Evolutionary conservation across 2,329 filamentous ascomycete species (phyloP).

Genomic region (Amauroascus verrucosus): DNA sequence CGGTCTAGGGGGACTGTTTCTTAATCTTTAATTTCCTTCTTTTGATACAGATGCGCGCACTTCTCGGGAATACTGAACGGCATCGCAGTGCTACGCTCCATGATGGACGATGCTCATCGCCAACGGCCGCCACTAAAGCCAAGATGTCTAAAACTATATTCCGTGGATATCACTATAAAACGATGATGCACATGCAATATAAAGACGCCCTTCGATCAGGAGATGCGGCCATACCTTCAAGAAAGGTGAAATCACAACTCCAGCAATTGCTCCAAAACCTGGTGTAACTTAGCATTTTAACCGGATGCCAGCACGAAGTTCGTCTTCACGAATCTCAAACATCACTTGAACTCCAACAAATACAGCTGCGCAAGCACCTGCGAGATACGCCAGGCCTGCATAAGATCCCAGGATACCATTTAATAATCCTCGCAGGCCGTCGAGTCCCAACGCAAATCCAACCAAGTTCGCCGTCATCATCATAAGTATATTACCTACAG

Average conservation of each 20-base stretch:
- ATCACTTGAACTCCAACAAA: conserved; percentile 87
- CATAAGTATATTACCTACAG: conserved; percentile 76
- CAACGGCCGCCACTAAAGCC: neutral
- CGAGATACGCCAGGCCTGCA: conserved; percentile 65
- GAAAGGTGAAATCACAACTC: neutral
- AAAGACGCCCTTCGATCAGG: neutral
- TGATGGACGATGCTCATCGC: neutral
- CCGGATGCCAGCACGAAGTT: conserved; percentile 69
- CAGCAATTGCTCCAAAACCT: neutral
- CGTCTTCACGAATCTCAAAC: conserved; percentile 86
- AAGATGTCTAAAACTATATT: neutral
- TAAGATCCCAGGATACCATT: conserved; percentile 65
- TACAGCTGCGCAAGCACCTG: conserved; percentile 58
- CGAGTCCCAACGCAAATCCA: conserved; percentile 84
- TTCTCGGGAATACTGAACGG: no score
- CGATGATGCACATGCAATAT: neutral
- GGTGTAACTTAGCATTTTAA: conserved; percentile 58
- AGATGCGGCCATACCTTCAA: neutral
- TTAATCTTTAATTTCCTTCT: no score
- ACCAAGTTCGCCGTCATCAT: conserved; percentile 95
- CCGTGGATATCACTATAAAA: neutral
- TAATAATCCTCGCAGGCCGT: conserved; percentile 70
- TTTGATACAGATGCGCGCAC: no score
- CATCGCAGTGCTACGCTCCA: no score
- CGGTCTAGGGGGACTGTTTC: no score